phyloP scores from a whole-genome alignment of 2,329 filamentous ascomycete species.

The Lachnellula arida region DNA sequence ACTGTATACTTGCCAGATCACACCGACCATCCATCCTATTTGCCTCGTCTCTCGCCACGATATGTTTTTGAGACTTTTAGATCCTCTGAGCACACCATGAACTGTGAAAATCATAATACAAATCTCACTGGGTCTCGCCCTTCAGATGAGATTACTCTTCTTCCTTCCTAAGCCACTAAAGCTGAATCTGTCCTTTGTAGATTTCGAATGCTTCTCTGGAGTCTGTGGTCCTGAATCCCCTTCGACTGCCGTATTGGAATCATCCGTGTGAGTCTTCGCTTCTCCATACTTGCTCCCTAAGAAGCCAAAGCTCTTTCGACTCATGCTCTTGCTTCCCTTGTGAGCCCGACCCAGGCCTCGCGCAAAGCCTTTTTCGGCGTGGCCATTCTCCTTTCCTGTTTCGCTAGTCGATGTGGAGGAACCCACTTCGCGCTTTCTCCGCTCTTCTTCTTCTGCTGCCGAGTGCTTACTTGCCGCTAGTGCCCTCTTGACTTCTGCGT shows the following conservation, averaged over 20 bases:
- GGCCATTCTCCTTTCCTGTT: constrained; percentile 22
- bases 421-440: constrained; percentile 49
- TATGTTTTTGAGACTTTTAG: not conserved
- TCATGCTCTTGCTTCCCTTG: constrained; percentile 70
- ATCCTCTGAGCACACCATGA: not conserved
- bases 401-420: constrained; percentile 7
- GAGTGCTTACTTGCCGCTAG: constrained; percentile 50
- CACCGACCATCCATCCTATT: not conserved
- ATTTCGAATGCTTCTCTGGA: constrained; percentile 43
- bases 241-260: constrained; percentile 23
- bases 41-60: not conserved
- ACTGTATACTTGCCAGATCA: not conserved
- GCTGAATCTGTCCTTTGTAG: constrained; percentile 59
- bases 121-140: not conserved
- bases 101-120: constrained; percentile 14
- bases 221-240: constrained; percentile 25
- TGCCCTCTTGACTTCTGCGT: constrained; percentile 55
- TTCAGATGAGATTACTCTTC: constrained; percentile 53
- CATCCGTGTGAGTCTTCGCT: constrained; percentile 13
- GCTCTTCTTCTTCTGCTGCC: constrained; percentile 53
- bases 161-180: constrained; percentile 61
- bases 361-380: constrained; percentile 37
- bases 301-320: constrained; percentile 69
- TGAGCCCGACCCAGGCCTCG: constrained; percentile 48
- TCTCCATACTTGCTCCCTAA: constrained; percentile 47